phyloP scores from a whole-genome alignment of 2,329 filamentous ascomycete genomes.

The Cordyceps javanica region DNA sequence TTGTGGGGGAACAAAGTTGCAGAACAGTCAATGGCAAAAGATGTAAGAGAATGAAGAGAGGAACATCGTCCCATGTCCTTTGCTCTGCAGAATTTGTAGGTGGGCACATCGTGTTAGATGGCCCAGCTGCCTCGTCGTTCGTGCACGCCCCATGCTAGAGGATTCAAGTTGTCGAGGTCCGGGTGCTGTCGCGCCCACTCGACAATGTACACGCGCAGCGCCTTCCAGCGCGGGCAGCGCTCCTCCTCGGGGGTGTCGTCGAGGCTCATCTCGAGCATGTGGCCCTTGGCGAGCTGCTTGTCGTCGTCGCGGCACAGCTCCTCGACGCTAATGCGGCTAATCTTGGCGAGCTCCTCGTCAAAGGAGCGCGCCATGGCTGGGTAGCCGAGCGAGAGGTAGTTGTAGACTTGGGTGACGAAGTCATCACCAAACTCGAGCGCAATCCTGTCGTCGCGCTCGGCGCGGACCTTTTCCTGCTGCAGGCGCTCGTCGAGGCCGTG shows the following conservation, averaged over 20 bases:
- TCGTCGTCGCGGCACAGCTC: conserved; percentile 70
- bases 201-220: conserved; percentile 72
- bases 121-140: conserved; percentile 69
- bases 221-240: conserved; percentile 71
- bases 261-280: conserved; percentile 56
- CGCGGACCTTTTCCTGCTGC: conserved; percentile 41
- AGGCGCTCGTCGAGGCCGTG: conserved; percentile 46
- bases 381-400: conserved; percentile 90
- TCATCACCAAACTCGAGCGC: conserved; percentile 67
- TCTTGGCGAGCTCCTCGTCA: conserved; percentile 79
- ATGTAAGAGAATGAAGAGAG: not conserved
- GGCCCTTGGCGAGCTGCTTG: conserved; percentile 56
- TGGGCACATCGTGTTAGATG: conserved; percentile 34
- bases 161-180: conserved; percentile 54
- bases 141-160: conserved; percentile 61
- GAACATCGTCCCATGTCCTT: not conserved
- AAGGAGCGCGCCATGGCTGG: conserved; percentile 77
- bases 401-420: conserved; percentile 94
- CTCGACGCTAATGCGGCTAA: conserved; percentile 61
- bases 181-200: conserved; percentile 91
- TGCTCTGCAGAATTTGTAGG: not conserved
- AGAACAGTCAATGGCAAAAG: not conserved
- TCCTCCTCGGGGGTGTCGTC: conserved; percentile 37
- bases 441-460: conserved; percentile 48
- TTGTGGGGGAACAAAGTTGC: not conserved